Conservation (phyloP, 2,329 filamentous ascomycete species). For the Xylariales sp. region DNA sequence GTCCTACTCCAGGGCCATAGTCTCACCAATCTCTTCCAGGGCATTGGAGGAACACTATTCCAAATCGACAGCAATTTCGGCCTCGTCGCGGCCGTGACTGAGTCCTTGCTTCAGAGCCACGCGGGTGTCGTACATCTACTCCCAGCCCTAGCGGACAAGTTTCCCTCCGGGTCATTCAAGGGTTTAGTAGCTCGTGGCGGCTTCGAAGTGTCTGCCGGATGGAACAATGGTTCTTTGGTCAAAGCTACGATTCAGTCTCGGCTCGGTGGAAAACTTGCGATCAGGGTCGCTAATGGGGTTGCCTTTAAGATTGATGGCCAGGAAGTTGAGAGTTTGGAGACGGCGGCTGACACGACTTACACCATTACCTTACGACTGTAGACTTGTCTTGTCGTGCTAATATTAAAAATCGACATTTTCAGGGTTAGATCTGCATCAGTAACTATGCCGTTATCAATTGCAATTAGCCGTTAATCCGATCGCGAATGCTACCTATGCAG, state of each 20-base stretch:
- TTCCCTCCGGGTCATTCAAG: slow-evolving; percentile 1
- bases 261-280: neutral
- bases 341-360: slow-evolving; percentile 1
- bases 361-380: neutral
- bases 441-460: no score
- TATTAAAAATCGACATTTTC: neutral
- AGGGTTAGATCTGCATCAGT: no score
- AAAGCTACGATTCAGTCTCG: slow-evolving; percentile 1
- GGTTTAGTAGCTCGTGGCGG: slow-evolving; percentile 11
- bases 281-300: neutral
- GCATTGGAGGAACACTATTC: slow-evolving; percentile 33
- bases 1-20: slow-evolving; percentile 1
- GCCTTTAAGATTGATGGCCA: slow-evolving; percentile 2
- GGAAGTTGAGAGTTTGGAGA: slow-evolving; percentile 4
- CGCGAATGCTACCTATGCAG: no score
- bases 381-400: no score
- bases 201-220: slow-evolving; percentile 10
- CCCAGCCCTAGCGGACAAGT: slow-evolving; percentile 10
- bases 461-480: no score
- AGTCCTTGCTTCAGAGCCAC: slow-evolving; percentile 36
- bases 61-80: slow-evolving; percentile 48
- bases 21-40: slow-evolving; percentile 7
- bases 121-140: slow-evolving; percentile 11
- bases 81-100: slow-evolving; percentile 37
- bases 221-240: slow-evolving; percentile 6